phyloP scores from a whole-genome alignment of 805 yeast species.

The Ogataea polymorpha region DNA sequence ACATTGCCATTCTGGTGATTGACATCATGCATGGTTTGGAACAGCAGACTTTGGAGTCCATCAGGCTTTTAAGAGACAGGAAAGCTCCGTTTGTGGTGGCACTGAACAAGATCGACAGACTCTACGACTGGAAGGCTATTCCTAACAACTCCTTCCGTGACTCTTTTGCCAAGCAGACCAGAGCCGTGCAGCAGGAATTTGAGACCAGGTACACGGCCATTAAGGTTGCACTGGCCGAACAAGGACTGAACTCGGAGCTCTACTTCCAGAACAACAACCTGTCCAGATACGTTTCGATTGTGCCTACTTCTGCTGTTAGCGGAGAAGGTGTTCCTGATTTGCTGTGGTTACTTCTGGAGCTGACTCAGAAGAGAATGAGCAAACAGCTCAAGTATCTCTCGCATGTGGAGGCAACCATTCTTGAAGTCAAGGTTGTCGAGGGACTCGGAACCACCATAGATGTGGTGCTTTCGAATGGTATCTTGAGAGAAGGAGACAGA shows the following conservation, averaged over 20 bases:
- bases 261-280: slow-evolving; percentile 93
- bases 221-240: slow-evolving; percentile 91
- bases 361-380: slow-evolving; percentile 98
- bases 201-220: slow-evolving; percentile 81
- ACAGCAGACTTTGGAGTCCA: slow-evolving; percentile 95
- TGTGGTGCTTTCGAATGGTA: slow-evolving; percentile 96
- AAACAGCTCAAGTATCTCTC: slow-evolving; percentile 96
- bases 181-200: slow-evolving; percentile 88
- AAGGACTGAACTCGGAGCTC: slow-evolving; percentile 95
- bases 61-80: slow-evolving; percentile 86
- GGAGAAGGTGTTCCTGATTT: slow-evolving; percentile 99
- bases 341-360: slow-evolving; percentile 89
- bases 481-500: slow-evolving; percentile 90
- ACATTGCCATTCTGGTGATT: slow-evolving; percentile 96
- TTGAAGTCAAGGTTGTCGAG: slow-evolving; percentile 97
- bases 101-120: slow-evolving; percentile 93
- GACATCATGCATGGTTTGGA: slow-evolving; percentile 99
- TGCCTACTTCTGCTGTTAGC: slow-evolving; percentile 97
- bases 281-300: slow-evolving; percentile 90
- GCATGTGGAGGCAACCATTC: slow-evolving; percentile 89
- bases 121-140: slow-evolving; percentile 87
- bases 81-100: slow-evolving; percentile 99
- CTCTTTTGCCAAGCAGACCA: slow-evolving; percentile 76
- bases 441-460: slow-evolving; percentile 99
- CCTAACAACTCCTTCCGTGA: slow-evolving; percentile 97